These are phyloP conservation scores for Rheum nobile DNA, from an alignment of 148 eudicot species.

Conservation along the genomic window DNA sequence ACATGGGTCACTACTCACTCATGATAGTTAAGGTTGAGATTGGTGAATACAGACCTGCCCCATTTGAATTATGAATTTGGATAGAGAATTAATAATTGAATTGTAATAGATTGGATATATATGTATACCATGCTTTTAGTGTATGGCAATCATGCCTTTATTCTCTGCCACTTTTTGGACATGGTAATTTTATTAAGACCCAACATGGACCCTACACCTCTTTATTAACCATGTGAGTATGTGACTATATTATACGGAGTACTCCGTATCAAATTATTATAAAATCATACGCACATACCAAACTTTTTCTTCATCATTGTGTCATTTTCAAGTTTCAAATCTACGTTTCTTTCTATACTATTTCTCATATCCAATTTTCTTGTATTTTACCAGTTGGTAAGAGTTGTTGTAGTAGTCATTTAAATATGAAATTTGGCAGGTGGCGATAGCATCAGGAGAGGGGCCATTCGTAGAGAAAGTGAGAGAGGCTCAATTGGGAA, in stretches of 20 bases:
- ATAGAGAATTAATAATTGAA: not conserved
- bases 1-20: too few relatives aligned
- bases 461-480: constrained; percentile 39
- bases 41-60: not conserved
- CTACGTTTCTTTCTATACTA: too few relatives aligned
- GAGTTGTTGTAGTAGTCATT: not conserved
- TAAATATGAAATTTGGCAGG: constrained; percentile 20
- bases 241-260: not conserved
- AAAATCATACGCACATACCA: not conserved
- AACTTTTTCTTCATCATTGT: not conserved
- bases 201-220: not conserved
- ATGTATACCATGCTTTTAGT: not conserved
- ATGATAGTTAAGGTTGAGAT: not conserved
- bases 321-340: not conserved
- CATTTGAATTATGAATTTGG: constrained; percentile 1
- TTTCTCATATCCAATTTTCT: not conserved
- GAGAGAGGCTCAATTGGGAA: constrained; percentile 44
- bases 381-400: not conserved
- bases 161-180: not conserved
- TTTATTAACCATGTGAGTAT: not conserved
- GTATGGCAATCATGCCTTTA: not conserved
- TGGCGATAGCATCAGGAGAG: constrained; percentile 49
- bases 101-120: not conserved
- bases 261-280: not conserved
- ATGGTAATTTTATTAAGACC: not conserved